A percentile compares a stretch with the other conserved stretches of the same genome.
These are phyloP conservation scores for Coniochaeta sp. DNA, from an alignment of 2,329 filamentous ascomycete species.

Conservation along the genomic window DNA sequence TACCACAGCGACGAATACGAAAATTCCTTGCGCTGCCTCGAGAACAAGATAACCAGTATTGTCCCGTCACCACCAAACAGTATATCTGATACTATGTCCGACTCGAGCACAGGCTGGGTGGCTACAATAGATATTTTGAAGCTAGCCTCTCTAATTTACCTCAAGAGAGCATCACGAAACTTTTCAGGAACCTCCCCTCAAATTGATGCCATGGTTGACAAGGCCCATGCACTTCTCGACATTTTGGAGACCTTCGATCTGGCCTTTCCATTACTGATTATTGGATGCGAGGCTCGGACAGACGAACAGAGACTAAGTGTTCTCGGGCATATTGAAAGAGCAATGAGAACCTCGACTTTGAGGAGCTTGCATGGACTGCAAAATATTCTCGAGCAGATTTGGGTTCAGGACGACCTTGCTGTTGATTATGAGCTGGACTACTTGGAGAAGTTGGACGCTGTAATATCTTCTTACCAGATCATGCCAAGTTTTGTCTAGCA, in stretches of 20 bases:
- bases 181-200: slow-evolving; percentile 11
- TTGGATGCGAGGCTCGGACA: slow-evolving; percentile 18
- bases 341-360: slow-evolving; percentile 1
- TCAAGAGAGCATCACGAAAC: slow-evolving; percentile 13
- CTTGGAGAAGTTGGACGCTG: slow-evolving; percentile 1
- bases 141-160: slow-evolving; percentile 13
- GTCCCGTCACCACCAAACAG: slow-evolving; percentile 8
- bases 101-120: slow-evolving; percentile 9
- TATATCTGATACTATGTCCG: slow-evolving; percentile 8
- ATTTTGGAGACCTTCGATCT: slow-evolving; percentile 14
- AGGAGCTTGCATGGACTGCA: slow-evolving; percentile 1
- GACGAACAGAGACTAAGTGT: slow-evolving; percentile 14
- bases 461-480: slow-evolving; percentile 2
- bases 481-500: slow-evolving; percentile 3
- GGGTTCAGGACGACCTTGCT: slow-evolving; percentile 3
- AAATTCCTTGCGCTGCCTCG: slow-evolving; percentile 13
- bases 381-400: slow-evolving; percentile 1
- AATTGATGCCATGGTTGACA: slow-evolving; percentile 11
- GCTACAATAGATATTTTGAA: slow-evolving; percentile 11
- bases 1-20: slow-evolving; percentile 15
- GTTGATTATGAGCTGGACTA: slow-evolving; percentile 3
- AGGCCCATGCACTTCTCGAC: slow-evolving; percentile 10
- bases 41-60: slow-evolving; percentile 12
- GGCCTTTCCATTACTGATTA: slow-evolving; percentile 18
- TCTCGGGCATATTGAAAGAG: slow-evolving; percentile 10